phyloP scores from a whole-genome alignment of 2,329 filamentous ascomycete genomes.

The Beauveria sp. region DNA sequence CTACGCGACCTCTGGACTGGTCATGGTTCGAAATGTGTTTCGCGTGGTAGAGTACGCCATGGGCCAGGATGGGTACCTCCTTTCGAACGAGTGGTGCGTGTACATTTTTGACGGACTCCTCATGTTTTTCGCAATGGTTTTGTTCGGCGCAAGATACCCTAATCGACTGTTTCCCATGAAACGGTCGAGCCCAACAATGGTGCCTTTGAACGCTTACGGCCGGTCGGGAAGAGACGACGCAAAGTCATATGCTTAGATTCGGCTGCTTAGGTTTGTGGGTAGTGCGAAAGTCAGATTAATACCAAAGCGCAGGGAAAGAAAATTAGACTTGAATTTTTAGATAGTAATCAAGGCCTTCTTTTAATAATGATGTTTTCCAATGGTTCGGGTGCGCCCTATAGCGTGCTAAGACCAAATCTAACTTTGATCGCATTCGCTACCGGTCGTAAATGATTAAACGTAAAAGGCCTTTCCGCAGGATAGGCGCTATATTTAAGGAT shows the following conservation, averaged over 20 bases:
- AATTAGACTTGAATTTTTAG: too few species aligned
- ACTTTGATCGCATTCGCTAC: too few species aligned
- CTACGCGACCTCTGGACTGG: slow-evolving; percentile 28
- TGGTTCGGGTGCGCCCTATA: too few species aligned
- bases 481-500: too few species aligned
- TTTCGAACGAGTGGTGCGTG: slow-evolving; percentile 30
- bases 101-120: slow-evolving; percentile 34
- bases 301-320: too few species aligned
- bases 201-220: neutral
- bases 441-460: too few species aligned
- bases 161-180: slow-evolving; percentile 8
- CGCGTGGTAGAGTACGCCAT: slow-evolving; percentile 39
- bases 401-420: too few species aligned
- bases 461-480: too few species aligned
- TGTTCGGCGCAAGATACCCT: slow-evolving; percentile 17
- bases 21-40: slow-evolving; percentile 35
- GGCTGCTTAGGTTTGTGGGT: too few species aligned
- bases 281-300: too few species aligned
- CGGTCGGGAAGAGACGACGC: neutral
- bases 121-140: slow-evolving; percentile 27
- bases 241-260: neutral
- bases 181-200: neutral
- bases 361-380: too few species aligned
- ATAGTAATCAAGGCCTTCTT: too few species aligned
- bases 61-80: slow-evolving; percentile 30